Conservation (phyloP, 192 early-diverging fungal species). For the Gigaspora rosea region DNA sequence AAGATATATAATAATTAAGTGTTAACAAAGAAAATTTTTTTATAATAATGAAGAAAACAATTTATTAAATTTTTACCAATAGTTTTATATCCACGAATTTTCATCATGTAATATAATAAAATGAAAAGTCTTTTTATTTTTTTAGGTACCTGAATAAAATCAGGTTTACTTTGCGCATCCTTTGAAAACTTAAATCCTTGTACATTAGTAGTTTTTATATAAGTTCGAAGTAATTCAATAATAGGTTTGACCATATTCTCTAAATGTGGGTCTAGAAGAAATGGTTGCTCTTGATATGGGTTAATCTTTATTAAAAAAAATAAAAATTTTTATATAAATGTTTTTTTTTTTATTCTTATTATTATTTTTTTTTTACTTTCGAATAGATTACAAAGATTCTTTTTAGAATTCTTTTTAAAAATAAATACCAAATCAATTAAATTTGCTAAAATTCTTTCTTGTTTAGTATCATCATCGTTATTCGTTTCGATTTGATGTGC, state of each 20-base stretch:
- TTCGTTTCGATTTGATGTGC: background rate
- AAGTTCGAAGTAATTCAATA: slow-evolving; percentile 53
- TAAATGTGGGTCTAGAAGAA: slow-evolving; percentile 74
- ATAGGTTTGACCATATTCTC: slow-evolving; percentile 65
- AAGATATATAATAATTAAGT: no score
- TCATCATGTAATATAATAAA: slow-evolving; percentile 77
- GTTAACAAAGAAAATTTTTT: background rate
- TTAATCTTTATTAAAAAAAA: slow-evolving; percentile 42
- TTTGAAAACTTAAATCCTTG: slow-evolving; percentile 6
- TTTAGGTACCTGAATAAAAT: slow-evolving; percentile 18
- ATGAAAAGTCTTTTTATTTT: slow-evolving; percentile 42
- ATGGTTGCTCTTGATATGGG: slow-evolving; percentile 75
- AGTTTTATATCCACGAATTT: slow-evolving; percentile 89
- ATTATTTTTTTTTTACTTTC: background rate
- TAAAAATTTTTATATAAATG: background rate
- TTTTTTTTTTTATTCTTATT: background rate
- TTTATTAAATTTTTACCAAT: slow-evolving; percentile 54
- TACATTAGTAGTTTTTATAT: slow-evolving; percentile 34
- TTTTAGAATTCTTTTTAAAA: background rate
- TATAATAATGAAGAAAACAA: background rate
- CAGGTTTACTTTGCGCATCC: slow-evolving; percentile 34
- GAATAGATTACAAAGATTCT: background rate
- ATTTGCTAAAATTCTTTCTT: slow-evolving; percentile 23
- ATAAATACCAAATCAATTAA: slow-evolving; percentile 14
- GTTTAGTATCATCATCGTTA: slow-evolving; percentile 2